These are phyloP conservation scores for Fusarium hostae DNA, from an alignment of 2,329 filamentous ascomycete species.

Conservation along the genomic window DNA sequence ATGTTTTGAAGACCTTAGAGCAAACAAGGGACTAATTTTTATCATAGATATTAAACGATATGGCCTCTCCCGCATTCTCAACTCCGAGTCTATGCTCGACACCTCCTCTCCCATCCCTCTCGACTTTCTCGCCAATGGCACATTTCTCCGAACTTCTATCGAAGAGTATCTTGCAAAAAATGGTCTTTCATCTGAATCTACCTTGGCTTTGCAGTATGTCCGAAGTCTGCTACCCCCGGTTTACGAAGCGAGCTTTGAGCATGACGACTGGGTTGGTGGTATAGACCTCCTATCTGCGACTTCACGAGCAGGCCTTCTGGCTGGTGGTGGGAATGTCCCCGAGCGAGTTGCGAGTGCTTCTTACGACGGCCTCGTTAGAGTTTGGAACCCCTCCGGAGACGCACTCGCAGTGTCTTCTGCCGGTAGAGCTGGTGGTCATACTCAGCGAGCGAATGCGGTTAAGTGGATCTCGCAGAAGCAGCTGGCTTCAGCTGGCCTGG, in stretches of 20 bases:
- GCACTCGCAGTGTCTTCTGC: constrained; percentile 80
- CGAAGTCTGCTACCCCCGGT: constrained; percentile 89
- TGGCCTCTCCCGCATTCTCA: constrained; percentile 76
- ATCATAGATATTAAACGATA: constrained; percentile 73
- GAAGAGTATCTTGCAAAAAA: constrained; percentile 89
- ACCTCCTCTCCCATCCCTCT: constrained; percentile 77
- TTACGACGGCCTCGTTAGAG: constrained; percentile 87
- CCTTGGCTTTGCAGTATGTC: constrained; percentile 90
- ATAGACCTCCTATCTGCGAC: constrained; percentile 82
- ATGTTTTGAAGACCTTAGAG: background rate
- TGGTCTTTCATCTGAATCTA: constrained; percentile 89
- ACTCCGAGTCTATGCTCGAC: constrained; percentile 77
- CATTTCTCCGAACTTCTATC: constrained; percentile 87
- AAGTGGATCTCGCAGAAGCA: constrained; percentile 83
- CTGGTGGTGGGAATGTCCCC: constrained; percentile 47
- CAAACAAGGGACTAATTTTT: background rate
- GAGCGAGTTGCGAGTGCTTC: constrained; percentile 85
- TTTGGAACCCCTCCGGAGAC: constrained; percentile 92
- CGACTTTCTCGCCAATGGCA: constrained; percentile 95
- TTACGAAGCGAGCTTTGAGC: constrained; percentile 91
- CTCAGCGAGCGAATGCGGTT: constrained; percentile 80
- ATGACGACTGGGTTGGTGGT: constrained; percentile 95
- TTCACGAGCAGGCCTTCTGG: constrained; percentile 66
- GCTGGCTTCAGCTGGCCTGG: constrained; percentile 84
- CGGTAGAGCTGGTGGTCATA: constrained; percentile 76